These are phyloP conservation scores for Hylodesmum podocarpum DNA, from an alignment of 306 rosid species.

Conservation along the genomic window DNA sequence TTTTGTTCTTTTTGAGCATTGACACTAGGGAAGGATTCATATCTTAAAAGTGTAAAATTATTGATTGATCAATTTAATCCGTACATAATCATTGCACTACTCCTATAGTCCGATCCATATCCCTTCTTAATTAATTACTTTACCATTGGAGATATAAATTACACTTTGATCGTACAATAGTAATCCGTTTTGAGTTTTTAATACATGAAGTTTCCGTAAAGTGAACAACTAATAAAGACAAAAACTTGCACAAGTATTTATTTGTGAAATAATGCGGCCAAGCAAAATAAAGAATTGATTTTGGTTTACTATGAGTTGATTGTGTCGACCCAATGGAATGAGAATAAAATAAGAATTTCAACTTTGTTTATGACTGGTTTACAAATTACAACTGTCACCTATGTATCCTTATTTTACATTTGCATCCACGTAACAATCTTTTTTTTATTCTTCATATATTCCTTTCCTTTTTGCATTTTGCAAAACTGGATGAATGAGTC, in stretches of 20 bases:
- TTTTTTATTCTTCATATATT: slow-evolving; percentile 12
- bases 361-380: slow-evolving; percentile 20
- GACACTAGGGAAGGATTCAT: neutral
- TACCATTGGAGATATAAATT: neutral
- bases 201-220: neutral
- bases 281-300: neutral
- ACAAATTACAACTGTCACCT: slow-evolving; percentile 36
- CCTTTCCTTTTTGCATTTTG: slow-evolving; percentile 9
- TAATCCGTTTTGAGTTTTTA: neutral
- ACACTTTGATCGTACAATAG: neutral
- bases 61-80: neutral
- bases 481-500: slow-evolving; percentile 17
- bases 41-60: neutral
- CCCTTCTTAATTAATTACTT: neutral
- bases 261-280: neutral
- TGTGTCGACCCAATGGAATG: neutral
- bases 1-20: too few species aligned
- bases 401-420: slow-evolving; percentile 40
- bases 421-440: neutral
- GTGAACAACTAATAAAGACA: neutral
- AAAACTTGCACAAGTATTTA: neutral
- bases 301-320: neutral
- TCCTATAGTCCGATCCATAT: neutral
- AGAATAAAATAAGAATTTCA: neutral
- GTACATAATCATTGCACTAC: neutral